Evolutionary conservation across 2,329 filamentous ascomycete species (phyloP), one percentile per base, ranked within the genome.

Genomic region (Pseudogymnoascus sp.): DNA sequence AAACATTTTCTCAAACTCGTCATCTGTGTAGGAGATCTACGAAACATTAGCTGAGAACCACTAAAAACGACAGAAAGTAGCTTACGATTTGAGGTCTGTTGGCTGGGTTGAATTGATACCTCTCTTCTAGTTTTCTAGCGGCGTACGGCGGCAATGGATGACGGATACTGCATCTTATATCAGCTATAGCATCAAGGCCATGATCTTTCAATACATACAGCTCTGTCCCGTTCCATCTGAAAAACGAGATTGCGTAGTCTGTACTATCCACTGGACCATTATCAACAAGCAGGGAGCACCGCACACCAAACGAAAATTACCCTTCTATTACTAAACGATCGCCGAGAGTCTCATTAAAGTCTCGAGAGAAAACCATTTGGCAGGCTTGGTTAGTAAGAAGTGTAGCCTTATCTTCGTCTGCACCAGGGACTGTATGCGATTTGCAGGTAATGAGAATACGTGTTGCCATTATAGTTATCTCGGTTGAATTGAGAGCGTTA

Each of bases 31-130:
- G 45, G 21, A 25, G 39, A 45, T 60, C 64, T 67, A 62, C 31
- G 60, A 31, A 28, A 14, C 41, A 43, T 67, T 36, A 67, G 64
- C 25, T 36, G n/a, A 62, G 14, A 28, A 7, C 13, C 6, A 19
- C 28, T 34, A 10, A 16, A 19, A 11, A 23, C 10, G 8, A 48
- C 28, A 62, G 25, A 37, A 39, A 63, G 11, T 14, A 60, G 51
- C 64, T 48, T 62, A 67, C 65, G 13, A 16, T 6, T 43, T 65
- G 43, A 28, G 62, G 65, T 36, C 65, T 54, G 37, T 65, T 31
- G 60, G 64, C 64, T 37, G 64, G 65, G 48, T 67, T 65, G 16
- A 65, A 67, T 25, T 67, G 65, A 64, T 62, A 67, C 60, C 45
- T 62, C 43, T 63, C 64, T 14, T 62, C 39, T 31, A 67, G 60